Percentiles rank a stretch among this genome's conserved stretches.
These are phyloP conservation scores for Russula dissimulans DNA, from an alignment of 768 basidiomycete species.

Conservation along the genomic window DNA sequence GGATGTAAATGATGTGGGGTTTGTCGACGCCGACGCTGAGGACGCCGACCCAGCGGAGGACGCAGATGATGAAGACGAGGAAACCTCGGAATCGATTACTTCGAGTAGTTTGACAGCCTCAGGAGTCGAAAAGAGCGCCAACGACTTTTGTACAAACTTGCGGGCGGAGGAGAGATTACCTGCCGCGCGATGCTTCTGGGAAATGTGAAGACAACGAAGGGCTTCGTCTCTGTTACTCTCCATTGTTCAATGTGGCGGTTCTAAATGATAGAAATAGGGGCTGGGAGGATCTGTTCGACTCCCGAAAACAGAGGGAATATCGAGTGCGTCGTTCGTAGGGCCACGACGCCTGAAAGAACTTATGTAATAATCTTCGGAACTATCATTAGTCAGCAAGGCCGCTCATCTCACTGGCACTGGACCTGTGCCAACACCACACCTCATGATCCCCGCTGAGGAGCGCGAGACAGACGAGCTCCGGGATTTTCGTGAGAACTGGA, in stretches of 20 bases:
- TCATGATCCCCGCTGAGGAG: constrained; percentile 1
- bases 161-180: constrained; percentile 70
- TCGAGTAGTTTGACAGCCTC: constrained; percentile 63
- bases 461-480: constrained; percentile 54
- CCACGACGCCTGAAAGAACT: not conserved
- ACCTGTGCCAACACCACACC: not conserved
- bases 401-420: not conserved
- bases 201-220: constrained; percentile 68
- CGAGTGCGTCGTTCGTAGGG: not conserved
- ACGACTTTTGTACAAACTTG: constrained; percentile 85
- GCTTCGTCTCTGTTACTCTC: constrained; percentile 91
- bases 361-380: not conserved
- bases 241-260: constrained; percentile 32
- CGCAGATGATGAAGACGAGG: constrained; percentile 26
- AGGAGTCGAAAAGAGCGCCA: constrained; percentile 69
- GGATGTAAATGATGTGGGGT: constrained; percentile 37
- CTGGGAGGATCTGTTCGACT: not conserved
- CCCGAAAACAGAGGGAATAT: not conserved
- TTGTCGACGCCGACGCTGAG: constrained; percentile 27
- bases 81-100: constrained; percentile 49
- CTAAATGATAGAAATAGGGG: not conserved
- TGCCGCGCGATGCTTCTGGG: constrained; percentile 61
- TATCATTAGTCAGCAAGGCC: not conserved
- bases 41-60: constrained; percentile 30
- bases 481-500: constrained; percentile 67